A percentile compares a stretch with the other conserved stretches of the same genome.
These are phyloP conservation scores for Penicillium sumatraense DNA, from an alignment of 2,329 filamentous ascomycete species.

Conservation along the genomic window DNA sequence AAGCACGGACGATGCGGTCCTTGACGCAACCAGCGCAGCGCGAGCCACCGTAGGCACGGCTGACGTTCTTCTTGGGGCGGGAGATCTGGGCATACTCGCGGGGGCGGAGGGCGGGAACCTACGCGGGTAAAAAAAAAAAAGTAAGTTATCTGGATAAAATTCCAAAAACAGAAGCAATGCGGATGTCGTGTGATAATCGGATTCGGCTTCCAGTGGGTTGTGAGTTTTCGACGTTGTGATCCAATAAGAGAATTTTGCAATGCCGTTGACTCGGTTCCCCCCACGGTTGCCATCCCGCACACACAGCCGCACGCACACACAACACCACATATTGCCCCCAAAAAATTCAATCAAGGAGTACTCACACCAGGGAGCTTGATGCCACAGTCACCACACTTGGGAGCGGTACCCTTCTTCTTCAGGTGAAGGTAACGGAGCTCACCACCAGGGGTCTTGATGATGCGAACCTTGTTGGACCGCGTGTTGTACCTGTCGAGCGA, in stretches of 20 bases:
- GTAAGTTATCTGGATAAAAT: constrained; percentile 24
- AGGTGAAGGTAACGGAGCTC: constrained; percentile 96
- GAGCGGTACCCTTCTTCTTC: constrained; percentile 98
- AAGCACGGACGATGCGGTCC: constrained; percentile 95
- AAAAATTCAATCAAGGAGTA: constrained; percentile 45
- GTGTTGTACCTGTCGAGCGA: constrained; percentile 83
- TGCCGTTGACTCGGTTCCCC: constrained; percentile 17
- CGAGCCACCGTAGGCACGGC: constrained; percentile 97
- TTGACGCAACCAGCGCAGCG: constrained; percentile 98
- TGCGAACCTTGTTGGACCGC: constrained; percentile 92
- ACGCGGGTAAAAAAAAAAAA: constrained; percentile 8
- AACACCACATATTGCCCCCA: constrained; percentile 16
- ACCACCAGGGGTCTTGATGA: constrained; percentile 95
- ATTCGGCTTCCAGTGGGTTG: constrained; percentile 19
- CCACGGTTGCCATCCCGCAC: constrained; percentile 20
- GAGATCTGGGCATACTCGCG: constrained; percentile 97
- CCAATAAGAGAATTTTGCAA: constrained; percentile 15
- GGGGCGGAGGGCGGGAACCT: constrained; percentile 96
- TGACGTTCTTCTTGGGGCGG: constrained; percentile 98
- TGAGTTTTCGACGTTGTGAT: background rate
- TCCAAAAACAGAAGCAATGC: constrained; percentile 2
- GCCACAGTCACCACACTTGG: constrained; percentile 99
- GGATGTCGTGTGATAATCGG: constrained; percentile 7
- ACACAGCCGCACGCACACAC: constrained; percentile 21
- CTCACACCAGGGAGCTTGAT: constrained; percentile 97